These are phyloP conservation scores for Amesomyces nigricolor DNA, from an alignment of 2,329 filamentous ascomycete species.

Conservation along the genomic window DNA sequence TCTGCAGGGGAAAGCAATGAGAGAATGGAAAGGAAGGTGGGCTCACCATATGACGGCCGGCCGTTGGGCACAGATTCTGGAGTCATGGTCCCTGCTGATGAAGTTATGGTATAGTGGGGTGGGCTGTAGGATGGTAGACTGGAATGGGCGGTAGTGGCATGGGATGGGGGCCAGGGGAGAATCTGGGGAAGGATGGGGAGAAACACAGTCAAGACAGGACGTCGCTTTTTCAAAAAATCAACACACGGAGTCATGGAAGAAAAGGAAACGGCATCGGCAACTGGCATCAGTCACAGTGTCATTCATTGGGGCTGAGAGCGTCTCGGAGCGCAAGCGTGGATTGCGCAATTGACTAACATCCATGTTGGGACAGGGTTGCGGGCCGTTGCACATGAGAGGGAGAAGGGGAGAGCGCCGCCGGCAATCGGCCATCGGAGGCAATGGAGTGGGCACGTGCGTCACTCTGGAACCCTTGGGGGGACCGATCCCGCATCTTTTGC, in stretches of 20 bases:
- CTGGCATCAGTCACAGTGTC: background rate
- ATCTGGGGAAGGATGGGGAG: background rate
- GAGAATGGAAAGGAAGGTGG: background rate
- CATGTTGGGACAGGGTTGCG: background rate
- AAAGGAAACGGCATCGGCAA: background rate
- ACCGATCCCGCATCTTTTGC: conserved; percentile 9
- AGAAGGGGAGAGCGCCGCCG: conserved; percentile 8
- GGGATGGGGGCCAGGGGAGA: background rate
- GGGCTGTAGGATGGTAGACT: background rate
- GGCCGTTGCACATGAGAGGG: too few relatives aligned
- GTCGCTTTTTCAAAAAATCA: background rate
- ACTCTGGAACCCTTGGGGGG: background rate
- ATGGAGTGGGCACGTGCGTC: conserved; percentile 8
- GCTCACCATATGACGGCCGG: conserved; percentile 26
- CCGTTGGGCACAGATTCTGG: conserved; percentile 14
- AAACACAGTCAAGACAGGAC: background rate
- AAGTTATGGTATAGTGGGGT: background rate
- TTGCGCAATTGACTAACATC: conserved; percentile 24
- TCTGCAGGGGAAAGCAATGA: conserved; percentile 11
- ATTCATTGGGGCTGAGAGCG: conserved; percentile 6
- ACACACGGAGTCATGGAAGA: conserved; percentile 2
- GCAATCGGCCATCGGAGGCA: conserved; percentile 22
- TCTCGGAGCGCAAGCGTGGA: conserved; percentile 25
- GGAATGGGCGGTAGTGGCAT: background rate
- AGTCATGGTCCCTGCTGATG: conserved; percentile 11